Percentiles rank a stretch among this genome's conserved stretches.
phyloP scores from a whole-genome alignment of 192 early-diverging fungal species.

The Mortierella claussenii region DNA sequence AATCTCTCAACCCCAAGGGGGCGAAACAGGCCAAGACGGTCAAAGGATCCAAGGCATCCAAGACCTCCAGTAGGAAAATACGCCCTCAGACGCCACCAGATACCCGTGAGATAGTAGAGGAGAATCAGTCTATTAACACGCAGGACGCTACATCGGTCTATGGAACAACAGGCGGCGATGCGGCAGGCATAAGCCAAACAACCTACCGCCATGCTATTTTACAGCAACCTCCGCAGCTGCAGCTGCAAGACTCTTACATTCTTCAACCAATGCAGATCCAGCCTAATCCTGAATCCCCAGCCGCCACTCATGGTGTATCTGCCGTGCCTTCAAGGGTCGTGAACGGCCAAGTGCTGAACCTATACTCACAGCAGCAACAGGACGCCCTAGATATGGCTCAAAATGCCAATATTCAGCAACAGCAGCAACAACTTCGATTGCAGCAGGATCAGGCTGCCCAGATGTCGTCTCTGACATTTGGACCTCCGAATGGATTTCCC shows the following conservation, averaged over 20 bases:
- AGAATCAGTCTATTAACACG: neutral
- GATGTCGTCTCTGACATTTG: slow-evolving; percentile 40
- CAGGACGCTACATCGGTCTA: neutral
- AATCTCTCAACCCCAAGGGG: slow-evolving; percentile 9
- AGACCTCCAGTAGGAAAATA: neutral
- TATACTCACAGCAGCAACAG: slow-evolving; percentile 34
- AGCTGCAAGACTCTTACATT: slow-evolving; percentile 30
- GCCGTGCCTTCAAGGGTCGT: slow-evolving; percentile 4
- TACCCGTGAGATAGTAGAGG: neutral
- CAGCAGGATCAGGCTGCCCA: slow-evolving; percentile 37
- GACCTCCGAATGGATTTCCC: slow-evolving; percentile 16
- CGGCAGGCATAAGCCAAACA: neutral
- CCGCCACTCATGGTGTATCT: neutral
- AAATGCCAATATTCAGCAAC: slow-evolving; percentile 42
- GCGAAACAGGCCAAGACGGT: slow-evolving; percentile 22
- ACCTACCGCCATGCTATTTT: slow-evolving; percentile 38
- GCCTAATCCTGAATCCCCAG: slow-evolving; percentile 5
- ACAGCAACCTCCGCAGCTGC: slow-evolving; percentile 20
- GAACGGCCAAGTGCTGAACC: slow-evolving; percentile 11
- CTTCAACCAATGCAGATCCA: slow-evolving; percentile 49
- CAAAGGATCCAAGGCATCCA: neutral
- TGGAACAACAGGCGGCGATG: neutral
- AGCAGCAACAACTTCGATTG: slow-evolving; percentile 28
- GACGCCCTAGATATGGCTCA: slow-evolving; percentile 33
- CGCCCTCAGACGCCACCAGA: neutral